Base-by-base conservation (phyloP, 768 basidiomycete species). In the Boletus patriciae region DNA sequence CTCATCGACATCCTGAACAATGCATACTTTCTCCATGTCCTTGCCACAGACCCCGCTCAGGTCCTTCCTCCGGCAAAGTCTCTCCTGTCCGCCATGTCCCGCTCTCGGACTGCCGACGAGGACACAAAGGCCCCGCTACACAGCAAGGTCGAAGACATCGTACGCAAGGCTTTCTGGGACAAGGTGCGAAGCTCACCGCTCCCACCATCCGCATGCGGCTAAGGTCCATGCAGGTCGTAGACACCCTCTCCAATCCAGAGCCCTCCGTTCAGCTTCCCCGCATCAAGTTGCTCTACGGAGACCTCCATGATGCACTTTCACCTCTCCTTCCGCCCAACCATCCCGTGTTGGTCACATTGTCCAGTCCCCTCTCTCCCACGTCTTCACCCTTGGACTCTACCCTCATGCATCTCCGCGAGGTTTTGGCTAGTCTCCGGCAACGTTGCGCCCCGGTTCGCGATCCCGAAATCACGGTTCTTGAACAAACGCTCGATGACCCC, bases 11-110 rank as follows among this genome's bases (percentile, higher is more conserved):
- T 76, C 37, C 71, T 88, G 46, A 81, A 88, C 59, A 77, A 86
- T 55, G 76, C 80, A 0, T 85, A 84, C 66, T 85, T 87, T 60
- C 77, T 90, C 10, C 86, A 88, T 65, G 60, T 82, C n/a, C 81
- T 91, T 12, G 83, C 84, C 4, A 85, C 80, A 4, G 80, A 89
- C 41, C 82, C 86, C 7, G 64, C 74, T 0, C 78, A 75, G 44
- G 78, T 87, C 9, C 72, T 90, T n/a, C 86, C 89, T 3, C 80
- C 84, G 1, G 86, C 85, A 49, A 91, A 91, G 69, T 87, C 87
- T 1, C 73, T 90, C 5, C 70, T 90, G 5, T 87, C 88, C 9
- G 79, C 85, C 74, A 73, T 90, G 67, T 73, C 78, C 19, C 62
- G 64, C 18, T 57, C 73, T 0, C 62, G 61, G 44, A 50, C 59